phyloP scores from a whole-genome alignment of 139 green algal species.

The Medakamo hakoo region DNA sequence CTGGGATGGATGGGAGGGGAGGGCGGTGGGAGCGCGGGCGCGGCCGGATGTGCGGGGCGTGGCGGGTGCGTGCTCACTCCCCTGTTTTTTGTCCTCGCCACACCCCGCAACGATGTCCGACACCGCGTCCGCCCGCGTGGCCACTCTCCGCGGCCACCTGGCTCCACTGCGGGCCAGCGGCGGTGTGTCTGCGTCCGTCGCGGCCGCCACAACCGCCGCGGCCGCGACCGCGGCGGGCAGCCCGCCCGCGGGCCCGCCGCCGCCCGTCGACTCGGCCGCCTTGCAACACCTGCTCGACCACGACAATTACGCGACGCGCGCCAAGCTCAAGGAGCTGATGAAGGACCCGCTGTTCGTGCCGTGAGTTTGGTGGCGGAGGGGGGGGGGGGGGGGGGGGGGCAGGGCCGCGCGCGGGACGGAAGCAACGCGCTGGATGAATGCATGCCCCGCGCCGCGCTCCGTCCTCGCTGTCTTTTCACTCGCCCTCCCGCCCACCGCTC shows the following conservation, averaged over 20 bases:
- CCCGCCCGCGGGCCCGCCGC: too few species aligned
- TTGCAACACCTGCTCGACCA: conserved; percentile 63
- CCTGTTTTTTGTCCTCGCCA: background rate
- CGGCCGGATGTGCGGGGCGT: too few species aligned
- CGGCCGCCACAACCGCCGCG: too few species aligned
- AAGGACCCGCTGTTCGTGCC: conserved; percentile 47
- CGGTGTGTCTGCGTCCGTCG: too few species aligned
- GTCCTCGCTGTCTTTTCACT: background rate
- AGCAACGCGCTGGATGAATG: background rate
- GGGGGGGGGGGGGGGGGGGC: background rate
- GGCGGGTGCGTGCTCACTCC: background rate
- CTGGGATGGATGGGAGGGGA: too few species aligned
- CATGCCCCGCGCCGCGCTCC: background rate
- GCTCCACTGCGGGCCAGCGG: too few species aligned
- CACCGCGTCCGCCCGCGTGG: too few species aligned
- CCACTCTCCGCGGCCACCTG: too few species aligned
- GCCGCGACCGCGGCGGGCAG: too few species aligned
- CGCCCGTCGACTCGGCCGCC: conserved; percentile 3
- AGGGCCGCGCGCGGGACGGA: background rate
- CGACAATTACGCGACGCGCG: conserved; percentile 50
- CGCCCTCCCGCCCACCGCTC: background rate
- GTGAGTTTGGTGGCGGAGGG: conserved; percentile 11
- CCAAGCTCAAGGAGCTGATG: conserved; percentile 62
- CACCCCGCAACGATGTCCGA: background rate
- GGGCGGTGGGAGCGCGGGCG: too few species aligned